Percentiles rank a stretch among this genome's conserved stretches.
Evolutionary conservation across 148 eudicot species (phyloP).

Genomic region (Vaccinium myrtillus): DNA sequence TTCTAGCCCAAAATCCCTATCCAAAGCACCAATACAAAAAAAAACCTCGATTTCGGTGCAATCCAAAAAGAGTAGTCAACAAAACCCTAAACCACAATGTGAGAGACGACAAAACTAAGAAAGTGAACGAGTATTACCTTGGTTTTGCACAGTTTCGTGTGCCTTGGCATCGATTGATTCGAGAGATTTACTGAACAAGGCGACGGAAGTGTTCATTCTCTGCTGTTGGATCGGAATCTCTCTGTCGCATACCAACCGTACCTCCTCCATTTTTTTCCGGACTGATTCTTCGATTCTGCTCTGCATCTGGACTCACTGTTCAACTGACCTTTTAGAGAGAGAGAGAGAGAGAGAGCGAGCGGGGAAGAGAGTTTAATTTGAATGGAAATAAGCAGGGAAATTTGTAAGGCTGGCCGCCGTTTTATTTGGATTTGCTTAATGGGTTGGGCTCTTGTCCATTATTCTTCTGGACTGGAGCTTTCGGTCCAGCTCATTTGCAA

Average conservation of each 20-base stretch:
- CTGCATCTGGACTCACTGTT: conserved; percentile 4
- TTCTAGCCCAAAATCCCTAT: background rate
- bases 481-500: no score
- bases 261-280: conserved; percentile 47
- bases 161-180: conserved; percentile 38
- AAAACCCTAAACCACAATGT: background rate
- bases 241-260: conserved; percentile 43
- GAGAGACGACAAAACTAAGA: background rate
- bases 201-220: conserved; percentile 24
- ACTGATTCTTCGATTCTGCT: conserved; percentile 24
- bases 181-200: conserved; percentile 32
- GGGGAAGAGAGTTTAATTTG: background rate
- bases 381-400: background rate
- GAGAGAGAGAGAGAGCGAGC: background rate
- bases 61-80: conserved; percentile 9
- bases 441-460: background rate
- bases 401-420: no score
- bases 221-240: conserved; percentile 54
- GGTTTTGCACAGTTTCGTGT: conserved; percentile 36
- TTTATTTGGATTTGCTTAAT: no score
- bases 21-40: background rate
- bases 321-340: background rate
- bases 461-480: no score
- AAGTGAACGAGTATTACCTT: conserved; percentile 35
- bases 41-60: background rate